Base-by-base conservation (phyloP, 2,329 filamentous ascomycete species). In the Mollisia scopiformis region DNA sequence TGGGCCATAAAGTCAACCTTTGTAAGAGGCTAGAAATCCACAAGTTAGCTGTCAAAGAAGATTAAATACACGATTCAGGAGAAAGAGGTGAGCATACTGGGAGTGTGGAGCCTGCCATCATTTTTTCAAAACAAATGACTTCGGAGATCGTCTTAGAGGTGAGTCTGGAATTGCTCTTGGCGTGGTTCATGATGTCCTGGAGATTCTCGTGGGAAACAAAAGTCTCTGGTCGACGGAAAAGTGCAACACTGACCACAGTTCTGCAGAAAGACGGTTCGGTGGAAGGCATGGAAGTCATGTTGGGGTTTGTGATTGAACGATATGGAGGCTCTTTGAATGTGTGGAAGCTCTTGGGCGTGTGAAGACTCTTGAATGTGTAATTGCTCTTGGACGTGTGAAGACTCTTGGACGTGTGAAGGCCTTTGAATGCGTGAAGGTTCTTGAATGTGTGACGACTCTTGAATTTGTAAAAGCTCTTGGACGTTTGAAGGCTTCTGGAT, bases 81-180 rank as follows among this genome's bases (percentile, higher is more conserved):
- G 39, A 21, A 14, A 19, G 28, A 10, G 30, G n/a, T 35, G 23
- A 8, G 56, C 58, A 55, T 25, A 60, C 58, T 51, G 58, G 58
- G 16, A 50, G 56, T 1, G 58, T 60, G 1, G 25, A 31, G 33
- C 58, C 58, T 25, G 14, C 21, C 58, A 60, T 60, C 58, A 60
- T 60, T 33, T 23, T 43, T 8, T 60, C 58, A 25, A 55, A 60
- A n/a, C 31, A 55, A 16, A 60, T 55, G 27, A 51, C 52, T 3
- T 55, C 58, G 25, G 58, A 52, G 25, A 60, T 55, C 6, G 33
- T 31, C 27, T 52, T 56, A n/a, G 51, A 52, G 35, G 49, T 46
- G 11, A 55, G n/a, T n/a, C n/a, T n/a, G n/a, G n/a, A n/a, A n/a
- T n/a, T n/a, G n/a, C n/a, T n/a, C n/a, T n/a, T 50, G 6, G 43